Evolutionary conservation across 2,329 filamentous ascomycete genomes (phyloP).

Genomic region (Microdochium bolleyi): DNA sequence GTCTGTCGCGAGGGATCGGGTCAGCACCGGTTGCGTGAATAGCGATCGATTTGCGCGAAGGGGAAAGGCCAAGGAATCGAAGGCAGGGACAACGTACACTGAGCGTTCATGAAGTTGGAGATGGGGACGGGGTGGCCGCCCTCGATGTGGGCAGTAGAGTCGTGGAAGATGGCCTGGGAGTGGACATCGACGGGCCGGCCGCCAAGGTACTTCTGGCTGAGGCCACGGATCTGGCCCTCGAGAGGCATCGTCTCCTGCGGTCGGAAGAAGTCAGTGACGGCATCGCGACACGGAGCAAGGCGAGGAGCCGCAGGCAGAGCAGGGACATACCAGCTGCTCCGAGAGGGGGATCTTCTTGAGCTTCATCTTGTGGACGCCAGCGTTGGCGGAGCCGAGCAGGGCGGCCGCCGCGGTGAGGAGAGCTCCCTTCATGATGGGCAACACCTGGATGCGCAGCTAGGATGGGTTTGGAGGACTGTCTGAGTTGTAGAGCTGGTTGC

Average conservation of each 20-base stretch:
- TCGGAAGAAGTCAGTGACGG: neutral
- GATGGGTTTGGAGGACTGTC: neutral
- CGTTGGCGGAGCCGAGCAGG: constrained; percentile 76
- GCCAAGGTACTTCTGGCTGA: constrained; percentile 96
- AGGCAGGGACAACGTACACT: constrained; percentile 59
- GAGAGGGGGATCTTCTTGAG: constrained; percentile 91
- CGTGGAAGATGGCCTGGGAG: constrained; percentile 71
- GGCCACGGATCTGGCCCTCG: constrained; percentile 69
- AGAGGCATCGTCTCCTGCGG: constrained; percentile 67
- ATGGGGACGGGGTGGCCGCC: constrained; percentile 76
- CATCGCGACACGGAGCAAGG: constrained; percentile 7
- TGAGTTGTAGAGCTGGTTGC: neutral
- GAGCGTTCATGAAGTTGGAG: constrained; percentile 96
- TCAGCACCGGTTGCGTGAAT: no score
- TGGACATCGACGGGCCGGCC: constrained; percentile 57
- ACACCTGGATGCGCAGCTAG: constrained; percentile 6
- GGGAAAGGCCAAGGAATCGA: no score
- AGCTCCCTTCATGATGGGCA: constrained; percentile 73
- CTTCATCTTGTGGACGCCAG: constrained; percentile 91
- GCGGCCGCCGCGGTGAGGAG: constrained; percentile 70
- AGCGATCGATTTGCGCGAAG: no score
- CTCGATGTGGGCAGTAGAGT: constrained; percentile 57
- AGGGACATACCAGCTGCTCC: constrained; percentile 74
- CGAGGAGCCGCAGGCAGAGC: neutral
- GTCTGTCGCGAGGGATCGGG: constrained; percentile 46